A percentile compares a stretch with the other conserved stretches of the same genome.
phyloP scores from a whole-genome alignment of 2,329 filamentous ascomycete species.

The Fusarium tanahbumbuense region DNA sequence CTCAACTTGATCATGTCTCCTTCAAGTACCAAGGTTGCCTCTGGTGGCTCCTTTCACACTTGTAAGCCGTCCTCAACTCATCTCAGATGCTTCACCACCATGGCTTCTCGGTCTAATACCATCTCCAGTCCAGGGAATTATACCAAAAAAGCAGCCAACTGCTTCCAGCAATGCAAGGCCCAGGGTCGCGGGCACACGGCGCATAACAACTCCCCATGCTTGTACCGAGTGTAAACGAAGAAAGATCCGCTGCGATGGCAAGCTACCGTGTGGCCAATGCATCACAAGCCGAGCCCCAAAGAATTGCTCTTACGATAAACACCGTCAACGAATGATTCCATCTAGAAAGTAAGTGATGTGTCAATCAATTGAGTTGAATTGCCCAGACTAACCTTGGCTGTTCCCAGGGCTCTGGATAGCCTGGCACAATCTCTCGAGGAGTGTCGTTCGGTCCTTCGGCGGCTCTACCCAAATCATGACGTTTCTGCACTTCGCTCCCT shows the following conservation, averaged over 20 bases:
- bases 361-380: constrained; percentile 20
- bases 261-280: constrained; percentile 84
- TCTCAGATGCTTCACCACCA: background rate
- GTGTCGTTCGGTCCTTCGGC: constrained; percentile 57
- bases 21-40: constrained; percentile 59
- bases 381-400: constrained; percentile 18
- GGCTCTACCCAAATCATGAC: constrained; percentile 70
- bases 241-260: constrained; percentile 86
- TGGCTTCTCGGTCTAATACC: constrained; percentile 16
- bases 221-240: constrained; percentile 82
- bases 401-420: constrained; percentile 67
- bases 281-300: constrained; percentile 84
- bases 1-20: constrained; percentile 50
- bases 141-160: constrained; percentile 61
- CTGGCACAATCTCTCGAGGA: constrained; percentile 74
- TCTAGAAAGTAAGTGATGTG: constrained; percentile 74
- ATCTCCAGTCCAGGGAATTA: constrained; percentile 62
- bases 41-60: constrained; percentile 52
- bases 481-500: constrained; percentile 64
- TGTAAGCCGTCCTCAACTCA: constrained; percentile 33
- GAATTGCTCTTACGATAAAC: constrained; percentile 83
- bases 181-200: constrained; percentile 56
- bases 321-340: constrained; percentile 79
- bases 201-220: constrained; percentile 70
- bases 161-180: constrained; percentile 52